Conservation (phyloP, 129 eudicot genomes). For the Gnaphalium uliginosum region DNA sequence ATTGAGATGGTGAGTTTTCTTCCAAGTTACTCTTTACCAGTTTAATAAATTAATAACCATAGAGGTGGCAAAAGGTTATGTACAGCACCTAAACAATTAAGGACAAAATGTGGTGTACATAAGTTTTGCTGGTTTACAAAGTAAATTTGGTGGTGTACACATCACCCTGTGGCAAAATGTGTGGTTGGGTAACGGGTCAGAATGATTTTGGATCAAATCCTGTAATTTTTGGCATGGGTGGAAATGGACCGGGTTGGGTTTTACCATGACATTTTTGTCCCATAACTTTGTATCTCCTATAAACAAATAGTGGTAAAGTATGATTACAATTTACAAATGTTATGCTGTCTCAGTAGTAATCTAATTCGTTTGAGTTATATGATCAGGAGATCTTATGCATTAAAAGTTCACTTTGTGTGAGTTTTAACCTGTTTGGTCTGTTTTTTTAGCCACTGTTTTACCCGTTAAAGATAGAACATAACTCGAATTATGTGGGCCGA, state of each 20-base stretch:
- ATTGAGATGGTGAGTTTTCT: slow-evolving; percentile 66
- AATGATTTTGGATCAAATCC: not conserved
- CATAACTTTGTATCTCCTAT: too few relatives aligned
- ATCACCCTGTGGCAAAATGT: not conserved
- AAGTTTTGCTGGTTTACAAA: too few relatives aligned
- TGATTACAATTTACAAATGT: too few relatives aligned
- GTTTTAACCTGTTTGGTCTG: not conserved
- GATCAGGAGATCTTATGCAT: not conserved
- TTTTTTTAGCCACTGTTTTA: not conserved
- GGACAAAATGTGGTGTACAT: not conserved
- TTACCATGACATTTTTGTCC: too few relatives aligned
- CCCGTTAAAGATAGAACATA: not conserved
- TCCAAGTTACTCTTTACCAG: not conserved
- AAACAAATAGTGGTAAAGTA: too few relatives aligned
- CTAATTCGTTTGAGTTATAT: not conserved
- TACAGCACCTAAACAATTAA: too few relatives aligned
- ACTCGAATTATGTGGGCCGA: not conserved
- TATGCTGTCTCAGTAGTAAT: not conserved
- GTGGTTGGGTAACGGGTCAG: not conserved
- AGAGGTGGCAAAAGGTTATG: too few relatives aligned
- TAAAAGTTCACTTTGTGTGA: not conserved
- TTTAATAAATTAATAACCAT: too few relatives aligned
- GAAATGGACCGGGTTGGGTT: not conserved
- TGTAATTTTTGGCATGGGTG: not conserved
- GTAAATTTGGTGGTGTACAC: not conserved